phyloP scores from a whole-genome alignment of 371 early-diverging fungal species.

The Saksenaea vasiformis region DNA sequence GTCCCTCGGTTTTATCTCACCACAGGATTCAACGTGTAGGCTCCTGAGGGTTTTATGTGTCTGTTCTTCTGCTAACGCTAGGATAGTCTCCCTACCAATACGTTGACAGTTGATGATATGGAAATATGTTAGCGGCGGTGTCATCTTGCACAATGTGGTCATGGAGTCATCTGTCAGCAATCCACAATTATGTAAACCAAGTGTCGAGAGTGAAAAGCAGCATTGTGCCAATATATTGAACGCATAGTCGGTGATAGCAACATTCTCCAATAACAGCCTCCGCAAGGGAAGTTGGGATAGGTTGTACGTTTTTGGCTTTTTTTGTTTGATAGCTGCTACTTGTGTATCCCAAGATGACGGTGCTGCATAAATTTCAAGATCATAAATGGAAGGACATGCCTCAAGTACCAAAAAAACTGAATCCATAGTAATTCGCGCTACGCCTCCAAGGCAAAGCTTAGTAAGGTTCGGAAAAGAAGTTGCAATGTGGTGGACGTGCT shows the following conservation, averaged over 20 bases:
- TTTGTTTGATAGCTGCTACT: background rate
- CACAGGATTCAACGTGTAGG: constrained; percentile 23
- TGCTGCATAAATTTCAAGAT: constrained; percentile 31
- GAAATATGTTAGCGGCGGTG: background rate
- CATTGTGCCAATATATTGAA: background rate
- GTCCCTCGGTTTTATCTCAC: constrained; percentile 14
- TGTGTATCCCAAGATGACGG: background rate
- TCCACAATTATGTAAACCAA: constrained; percentile 14
- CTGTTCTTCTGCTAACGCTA: background rate
- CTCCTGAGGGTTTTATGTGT: constrained; percentile 3
- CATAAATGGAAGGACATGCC: constrained; percentile 16
- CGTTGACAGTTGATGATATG: constrained; percentile 20
- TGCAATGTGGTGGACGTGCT: constrained; percentile 10
- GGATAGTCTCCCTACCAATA: constrained; percentile 11
- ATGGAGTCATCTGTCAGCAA: constrained; percentile 3
- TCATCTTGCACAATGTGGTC: background rate
- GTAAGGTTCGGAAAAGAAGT: constrained; percentile 21
- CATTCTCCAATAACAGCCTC: constrained; percentile 11
- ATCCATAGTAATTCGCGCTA: constrained; percentile 7
- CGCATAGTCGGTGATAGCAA: constrained; percentile 4
- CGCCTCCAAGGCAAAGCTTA: constrained; percentile 25
- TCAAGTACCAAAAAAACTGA: constrained; percentile 9
- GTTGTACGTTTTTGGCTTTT: background rate
- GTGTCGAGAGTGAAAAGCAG: background rate
- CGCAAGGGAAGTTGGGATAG: background rate